Base-by-base conservation (phyloP, 2,329 filamentous ascomycete species). In the Paecilomyces niveus region DNA sequence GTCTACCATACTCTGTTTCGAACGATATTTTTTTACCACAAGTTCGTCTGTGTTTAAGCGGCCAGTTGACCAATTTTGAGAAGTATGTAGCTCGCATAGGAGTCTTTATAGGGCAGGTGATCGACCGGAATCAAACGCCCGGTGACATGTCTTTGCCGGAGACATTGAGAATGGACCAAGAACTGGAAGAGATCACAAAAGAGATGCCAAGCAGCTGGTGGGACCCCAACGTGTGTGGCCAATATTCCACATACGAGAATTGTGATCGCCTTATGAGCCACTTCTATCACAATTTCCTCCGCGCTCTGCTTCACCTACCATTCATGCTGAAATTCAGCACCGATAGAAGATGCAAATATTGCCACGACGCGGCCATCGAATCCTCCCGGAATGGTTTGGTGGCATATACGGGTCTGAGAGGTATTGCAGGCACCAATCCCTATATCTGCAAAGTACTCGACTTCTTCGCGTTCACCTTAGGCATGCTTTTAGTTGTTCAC, bases 391-490 rank as follows among this genome's bases (percentile, higher is more conserved):
- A 74, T 35, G 71, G 76, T 55, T 70, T 80, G 24, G 58, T 61
- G 15, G 61, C 70, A 10, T 81, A 79, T 61, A 69, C 68, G 18
- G 65, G 64, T 13, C 59, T 78, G 5, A 70, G 75, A 56, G 54
- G 56, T 10, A 54, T 31, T 39, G 64, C 65, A 21, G 66, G 60
- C 31, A 64, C 64, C 15, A 68, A 67, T 11, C 67, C 73, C 5
- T 73, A 75, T 54, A 65, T 76, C 9, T 80, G 79, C 66, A 79
- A 80, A 52, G 61, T 80, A 35, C 69, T 78, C 53, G 80, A 82
- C 59, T 82, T 81, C 54, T 68, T 77, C 55, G 74, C 73, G 1
- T 81, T 82, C 60, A 79, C 71, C 1, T 73, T 75, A 3, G 73
- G 77, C 13, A 73, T 80, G 63, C 68, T 80, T 0, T 62, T 82